Conservation (phyloP, 305 asterid genomes). For the Fraxinus nigra region DNA sequence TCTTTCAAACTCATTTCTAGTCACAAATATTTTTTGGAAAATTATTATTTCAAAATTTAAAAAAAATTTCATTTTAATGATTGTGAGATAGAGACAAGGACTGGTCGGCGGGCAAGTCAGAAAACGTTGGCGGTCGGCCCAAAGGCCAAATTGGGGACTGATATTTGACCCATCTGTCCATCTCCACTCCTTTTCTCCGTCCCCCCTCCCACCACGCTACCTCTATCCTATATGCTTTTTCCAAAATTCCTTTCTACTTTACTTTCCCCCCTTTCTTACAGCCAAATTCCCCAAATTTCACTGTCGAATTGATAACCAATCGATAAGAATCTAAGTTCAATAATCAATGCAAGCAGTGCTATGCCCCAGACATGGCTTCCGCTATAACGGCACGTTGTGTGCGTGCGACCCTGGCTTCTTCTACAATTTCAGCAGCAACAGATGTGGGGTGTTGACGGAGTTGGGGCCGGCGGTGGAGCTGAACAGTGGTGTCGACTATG, state of each 20-base stretch:
- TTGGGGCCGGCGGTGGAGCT: constrained; percentile 33
- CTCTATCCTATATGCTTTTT: neutral
- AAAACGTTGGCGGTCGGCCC: neutral
- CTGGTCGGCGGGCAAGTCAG: neutral
- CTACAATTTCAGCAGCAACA: constrained; percentile 32
- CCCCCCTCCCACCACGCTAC: neutral
- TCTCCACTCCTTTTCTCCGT: too few species aligned
- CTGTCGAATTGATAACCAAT: neutral
- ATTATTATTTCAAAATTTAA: too few species aligned
- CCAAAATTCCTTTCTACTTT: neutral
- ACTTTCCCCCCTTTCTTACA: neutral
- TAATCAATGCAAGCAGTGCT: constrained; percentile 31
- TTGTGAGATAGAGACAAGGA: neutral
- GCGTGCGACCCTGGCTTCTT: constrained; percentile 80
- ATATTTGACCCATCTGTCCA: neutral
- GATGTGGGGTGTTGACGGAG: constrained; percentile 49
- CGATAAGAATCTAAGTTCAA: neutral
- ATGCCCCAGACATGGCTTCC: constrained; percentile 62
- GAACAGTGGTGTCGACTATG: constrained; percentile 67
- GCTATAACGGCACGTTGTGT: constrained; percentile 57
- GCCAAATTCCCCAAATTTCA: neutral
- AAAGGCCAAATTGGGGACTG: neutral
- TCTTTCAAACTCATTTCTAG: too few species aligned
- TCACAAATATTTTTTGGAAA: too few species aligned
- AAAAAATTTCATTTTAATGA: too few species aligned